Base-by-base conservation (phyloP, 2,329 filamentous ascomycete genomes). In the Penicillium thymicola region DNA sequence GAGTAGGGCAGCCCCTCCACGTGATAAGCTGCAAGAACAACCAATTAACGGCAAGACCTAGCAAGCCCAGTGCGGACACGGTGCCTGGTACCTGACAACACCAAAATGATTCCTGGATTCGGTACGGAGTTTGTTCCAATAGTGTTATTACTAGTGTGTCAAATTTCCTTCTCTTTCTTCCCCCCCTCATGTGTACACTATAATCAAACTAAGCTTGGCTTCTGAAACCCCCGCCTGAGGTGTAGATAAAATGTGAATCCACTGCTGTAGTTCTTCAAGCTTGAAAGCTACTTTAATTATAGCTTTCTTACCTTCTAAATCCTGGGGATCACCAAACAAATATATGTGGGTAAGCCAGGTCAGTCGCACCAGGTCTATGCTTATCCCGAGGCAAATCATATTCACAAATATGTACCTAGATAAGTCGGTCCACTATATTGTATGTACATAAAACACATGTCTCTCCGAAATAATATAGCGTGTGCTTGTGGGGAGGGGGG, bases 1-100 rank as follows among this genome's bases (percentile, higher is more conserved):
- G 38, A 51, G 51, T 55, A 51, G 53, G 47, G 53, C 46, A 50
- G n/a, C 44, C 38, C 32, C 45, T 44, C 32, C 44, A 46, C 44
- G 30, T 46, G 44, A 46, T 9, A 8, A 38, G 5, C 14, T 28
- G 41, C 41, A 27, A 25, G 40, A n/a, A 21, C 28, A n/a, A 25
- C 44, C 30, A 46, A 25, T 36, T 7, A 16, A 23, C 18, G 8
- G 28, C 16, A 11, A 11, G 16, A 4, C 13, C 43, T 13, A 46
- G 18, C 3, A 34, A 23, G 11, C 42, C 25, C 4, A 9, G n/a
- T 5, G 14, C 25, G 27, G 27, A 11, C 16, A 18, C n/a, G 44
- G 44, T 42, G 23, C 40, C 40, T 42, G 40, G 40, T 46, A 46
- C 44, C 44, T 46, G 44, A n/a, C 44, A 34, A 16, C 44, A 23